Base-by-base conservation (phyloP, 495 filamentous ascomycete genomes). In the Chaetomium cochliodes region DNA sequence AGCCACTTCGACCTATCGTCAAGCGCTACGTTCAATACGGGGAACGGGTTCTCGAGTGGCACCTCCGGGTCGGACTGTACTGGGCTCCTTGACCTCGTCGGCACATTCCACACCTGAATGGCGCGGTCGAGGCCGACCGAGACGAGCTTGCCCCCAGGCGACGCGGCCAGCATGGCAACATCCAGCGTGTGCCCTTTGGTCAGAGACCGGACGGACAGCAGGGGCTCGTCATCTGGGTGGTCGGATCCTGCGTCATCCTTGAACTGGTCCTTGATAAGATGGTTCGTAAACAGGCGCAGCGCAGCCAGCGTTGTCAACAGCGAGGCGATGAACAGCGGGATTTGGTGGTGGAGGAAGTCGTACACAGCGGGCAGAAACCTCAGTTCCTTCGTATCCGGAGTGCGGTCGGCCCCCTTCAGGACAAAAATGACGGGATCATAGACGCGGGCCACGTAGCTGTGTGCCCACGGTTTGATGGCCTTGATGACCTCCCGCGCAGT, bases 401-500 rank as follows among this genome's bases (percentile, higher is more conserved):
- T 82, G 39, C 89, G 80, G 65, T 89, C 80, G 8, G 89, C 84
- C 18, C 84, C 87, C 55, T 84, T 82, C 6, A 89, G 68, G 11
- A 90, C 87, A 64, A 91, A 87, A 30, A 90, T 79, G 9, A 88
- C 71, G 2, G 89, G 89, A 28, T 89, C 80, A 63, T 87, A 88
- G 2, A 90, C 86, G 42, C 82, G 81, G 13, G 88, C 88, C 22
- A 90, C 79, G 67, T 90, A 86, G 74, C 85, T 86, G 69, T 86
- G 77, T 2, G 84, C 84, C 60, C 82, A 74, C 2, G 88, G 89
- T 61, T 87, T 91, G 66, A 90, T 80, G 11, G 88, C 78, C 26
- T 81, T 79, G 70, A 92, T 88, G 16, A 91, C 78, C 66, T 92
- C 89, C 57, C 82, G 82, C 9, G 87, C 88, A 0, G 89, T 91